These are phyloP conservation scores for Metroxylon sagu DNA, from an alignment of 176 grass and related monocot species.

Conservation along the genomic window DNA sequence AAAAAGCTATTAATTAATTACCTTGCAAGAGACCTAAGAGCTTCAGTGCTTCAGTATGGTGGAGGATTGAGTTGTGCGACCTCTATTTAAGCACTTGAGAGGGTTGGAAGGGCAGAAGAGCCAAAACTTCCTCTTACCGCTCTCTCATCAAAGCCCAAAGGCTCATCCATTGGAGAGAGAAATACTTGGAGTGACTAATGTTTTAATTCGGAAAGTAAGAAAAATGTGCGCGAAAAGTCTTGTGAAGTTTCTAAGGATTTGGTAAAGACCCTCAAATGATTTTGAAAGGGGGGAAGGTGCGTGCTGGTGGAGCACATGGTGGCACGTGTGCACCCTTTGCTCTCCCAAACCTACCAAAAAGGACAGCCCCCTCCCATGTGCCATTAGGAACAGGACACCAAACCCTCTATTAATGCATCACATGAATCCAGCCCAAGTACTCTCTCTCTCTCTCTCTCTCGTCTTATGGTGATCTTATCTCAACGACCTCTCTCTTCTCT, in stretches of 20 bases:
- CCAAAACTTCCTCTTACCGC: background rate
- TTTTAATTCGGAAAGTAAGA: background rate
- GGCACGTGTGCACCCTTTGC: conserved; percentile 2
- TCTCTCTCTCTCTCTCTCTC: too few species aligned
- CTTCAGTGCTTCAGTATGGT: background rate
- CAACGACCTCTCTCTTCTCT: background rate
- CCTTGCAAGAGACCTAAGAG: background rate
- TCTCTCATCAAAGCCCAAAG: background rate
- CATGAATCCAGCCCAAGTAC: background rate
- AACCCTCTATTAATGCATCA: conserved; percentile 2
- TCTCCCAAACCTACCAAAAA: background rate
- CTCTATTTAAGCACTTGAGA: conserved; percentile 5
- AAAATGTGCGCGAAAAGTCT: background rate
- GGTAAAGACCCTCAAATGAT: background rate
- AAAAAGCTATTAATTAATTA: background rate
- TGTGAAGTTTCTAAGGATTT: background rate
- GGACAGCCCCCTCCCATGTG: conserved; percentile 4
- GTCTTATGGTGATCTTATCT: too few species aligned
- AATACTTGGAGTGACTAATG: background rate
- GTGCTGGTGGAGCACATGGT: conserved; percentile 4
- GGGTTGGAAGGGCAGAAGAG: background rate
- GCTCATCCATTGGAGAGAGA: conserved; percentile 1
- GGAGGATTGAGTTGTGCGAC: background rate
- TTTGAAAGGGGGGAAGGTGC: background rate
- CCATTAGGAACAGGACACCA: background rate